Evolutionary conservation across 2,329 filamentous ascomycete genomes (phyloP).

Genomic region (Nigrospora sphaerica): DNA sequence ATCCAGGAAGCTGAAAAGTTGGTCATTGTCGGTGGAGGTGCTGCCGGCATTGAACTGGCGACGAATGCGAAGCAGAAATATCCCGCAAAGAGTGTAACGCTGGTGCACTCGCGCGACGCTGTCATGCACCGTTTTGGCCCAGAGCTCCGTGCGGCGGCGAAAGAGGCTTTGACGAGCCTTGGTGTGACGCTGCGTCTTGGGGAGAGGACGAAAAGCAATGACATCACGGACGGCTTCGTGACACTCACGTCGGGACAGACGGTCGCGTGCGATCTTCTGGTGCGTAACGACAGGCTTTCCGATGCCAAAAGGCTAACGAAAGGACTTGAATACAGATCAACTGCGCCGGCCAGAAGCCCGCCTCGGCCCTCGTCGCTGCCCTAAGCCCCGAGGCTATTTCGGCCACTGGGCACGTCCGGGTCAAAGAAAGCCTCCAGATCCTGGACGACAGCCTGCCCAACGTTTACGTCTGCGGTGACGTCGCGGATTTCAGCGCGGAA

Average conservation of each 20-base stretch:
- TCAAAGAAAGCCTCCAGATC: conserved; percentile 52
- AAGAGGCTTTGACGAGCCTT: conserved; percentile 34
- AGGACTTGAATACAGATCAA: conserved; percentile 34
- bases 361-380: conserved; percentile 38
- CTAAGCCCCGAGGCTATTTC: conserved; percentile 38
- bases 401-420: conserved; percentile 40
- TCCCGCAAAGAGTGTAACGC: conserved; percentile 46
- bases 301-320: too few species aligned
- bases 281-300: conserved; percentile 18
- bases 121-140: conserved; percentile 47
- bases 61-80: conserved; percentile 50
- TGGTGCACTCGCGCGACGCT: conserved; percentile 49
- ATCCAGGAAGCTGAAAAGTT: conserved; percentile 35
- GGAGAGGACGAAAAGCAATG: conserved; percentile 34
- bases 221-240: conserved; percentile 28
- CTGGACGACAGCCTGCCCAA: conserved; percentile 36
- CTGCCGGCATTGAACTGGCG: conserved; percentile 55
- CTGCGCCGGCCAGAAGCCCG: conserved; percentile 52
- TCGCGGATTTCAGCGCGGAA: conserved; percentile 42
- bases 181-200: conserved; percentile 43
- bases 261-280: conserved; percentile 43
- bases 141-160: conserved; percentile 29
- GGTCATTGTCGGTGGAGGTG: conserved; percentile 51
- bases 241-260: conserved; percentile 35
- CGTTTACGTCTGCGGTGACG: conserved; percentile 58